Evolutionary conservation across 495 filamentous ascomycete genomes (phyloP), one percentile per base, ranked within the genome.

Genomic region (Apiosordaria backusii): DNA sequence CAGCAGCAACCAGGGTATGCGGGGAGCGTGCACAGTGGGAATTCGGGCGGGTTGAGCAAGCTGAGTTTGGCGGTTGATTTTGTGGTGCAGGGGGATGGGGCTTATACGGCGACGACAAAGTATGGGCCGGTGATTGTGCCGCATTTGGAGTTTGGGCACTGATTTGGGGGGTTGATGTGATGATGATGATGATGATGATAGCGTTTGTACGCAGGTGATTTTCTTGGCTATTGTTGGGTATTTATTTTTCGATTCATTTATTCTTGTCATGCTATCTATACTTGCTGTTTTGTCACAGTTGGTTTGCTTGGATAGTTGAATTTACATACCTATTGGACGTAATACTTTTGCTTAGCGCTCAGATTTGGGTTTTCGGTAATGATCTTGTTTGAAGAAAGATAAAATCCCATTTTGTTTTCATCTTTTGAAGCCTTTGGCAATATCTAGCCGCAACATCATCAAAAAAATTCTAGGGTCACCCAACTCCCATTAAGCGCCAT

Each of bases 71-170:
- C 94, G 9, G 90, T 95, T 5, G 95, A 99, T 75, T 99, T 97
- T 72, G 94, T 99, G 81, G 95, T 99, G 18, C 95, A 99, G 80
- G 92, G 90, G 1, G 94, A 97, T 68, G 89, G 92, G 3, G 83
- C 84, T 1, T 92, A 87, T 73, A 88, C 85, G 22, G 80, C 79
- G 67, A 92, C 97, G 40, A 92, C 92, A 60, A 99, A 99, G 81
- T 99, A 97, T 77, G 95, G 95, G 9, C 95, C 95, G 50, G 96
- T 98, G 18, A 91, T 98, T 79, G 88, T 99, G 73, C 96, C 96
- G 61, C 91, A 88, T 80, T 78, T 99, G 72, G 96, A 96, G 76
- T 91, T 88, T 81, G 95, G 96, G 61, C 75, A 83, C 68, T 85
- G 67, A 74, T 23, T 4, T 27, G 50, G 62, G 22, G 26, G 45